A percentile compares a stretch with the other conserved stretches of the same genome.
These are phyloP conservation scores for Pyropia yezoensis DNA, from an alignment of 23 red algal species.

Conservation along the genomic window DNA sequence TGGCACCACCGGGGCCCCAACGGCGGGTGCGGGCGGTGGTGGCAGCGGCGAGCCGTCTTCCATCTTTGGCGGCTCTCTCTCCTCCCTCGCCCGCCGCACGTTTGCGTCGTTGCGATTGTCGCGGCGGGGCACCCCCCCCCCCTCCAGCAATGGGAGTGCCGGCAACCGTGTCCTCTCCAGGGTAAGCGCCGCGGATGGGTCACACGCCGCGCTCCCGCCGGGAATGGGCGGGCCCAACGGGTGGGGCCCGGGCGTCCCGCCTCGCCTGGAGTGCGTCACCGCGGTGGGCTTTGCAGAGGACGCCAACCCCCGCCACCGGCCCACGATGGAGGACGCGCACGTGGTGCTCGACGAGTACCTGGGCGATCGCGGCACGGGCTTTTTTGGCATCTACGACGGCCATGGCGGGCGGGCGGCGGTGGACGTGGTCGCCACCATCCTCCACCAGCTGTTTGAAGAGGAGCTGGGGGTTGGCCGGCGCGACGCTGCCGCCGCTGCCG, in stretches of 20 bases:
- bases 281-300: constrained; percentile 62
- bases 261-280: neutral
- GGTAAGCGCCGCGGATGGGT: too few relatives aligned
- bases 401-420: constrained; percentile 61
- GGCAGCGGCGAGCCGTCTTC: too few relatives aligned
- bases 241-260: constrained; percentile 1
- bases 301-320: constrained; percentile 61
- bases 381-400: constrained; percentile 89
- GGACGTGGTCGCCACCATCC: constrained; percentile 20
- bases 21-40: too few relatives aligned
- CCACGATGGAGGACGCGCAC: constrained; percentile 83
- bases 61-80: too few relatives aligned
- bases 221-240: too few relatives aligned
- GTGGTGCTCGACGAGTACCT: constrained; percentile 27
- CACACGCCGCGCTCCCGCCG: too few relatives aligned
- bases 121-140: neutral
- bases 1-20: too few relatives aligned
- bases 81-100: neutral
- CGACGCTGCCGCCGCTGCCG: constrained; percentile 1
- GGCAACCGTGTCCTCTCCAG: neutral
- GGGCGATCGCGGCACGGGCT: constrained; percentile 32
- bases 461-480: constrained; percentile 2
- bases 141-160: neutral
- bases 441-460: constrained; percentile 63
- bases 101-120: neutral